Evolutionary conservation across 1,284 basidiomycete species (phyloP).

Genomic region (Lentinus polychrous): DNA sequence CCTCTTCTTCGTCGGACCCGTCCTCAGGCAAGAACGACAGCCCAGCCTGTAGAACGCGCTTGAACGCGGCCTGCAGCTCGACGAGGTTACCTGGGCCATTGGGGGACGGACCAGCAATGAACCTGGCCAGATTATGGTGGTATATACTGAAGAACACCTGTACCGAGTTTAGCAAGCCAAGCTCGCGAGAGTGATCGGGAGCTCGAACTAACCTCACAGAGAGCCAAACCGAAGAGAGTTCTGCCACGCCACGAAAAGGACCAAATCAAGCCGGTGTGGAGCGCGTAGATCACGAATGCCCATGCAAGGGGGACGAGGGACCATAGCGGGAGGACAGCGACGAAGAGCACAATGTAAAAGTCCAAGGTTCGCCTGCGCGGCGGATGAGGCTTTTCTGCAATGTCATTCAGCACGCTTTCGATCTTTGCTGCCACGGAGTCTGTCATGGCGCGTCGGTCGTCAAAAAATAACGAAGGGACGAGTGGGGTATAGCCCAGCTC

Average conservation of each 20-base stretch:
- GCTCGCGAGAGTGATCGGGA: conserved; percentile 2
- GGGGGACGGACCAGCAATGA: conserved; percentile 46
- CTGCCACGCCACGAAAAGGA: conserved; percentile 32
- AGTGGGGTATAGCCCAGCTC: conserved; percentile 2
- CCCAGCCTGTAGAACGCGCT: conserved; percentile 56
- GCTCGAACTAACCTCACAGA: conserved; percentile 47
- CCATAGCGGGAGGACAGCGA: conserved; percentile 66
- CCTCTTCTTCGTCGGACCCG: conserved; percentile 48
- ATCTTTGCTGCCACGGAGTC: neutral
- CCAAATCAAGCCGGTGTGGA: conserved; percentile 39
- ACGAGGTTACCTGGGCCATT: conserved; percentile 38
- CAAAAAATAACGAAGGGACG: conserved; percentile 13
- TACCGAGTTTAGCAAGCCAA: neutral
- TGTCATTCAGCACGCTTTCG: conserved; percentile 15
- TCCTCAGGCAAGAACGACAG: conserved; percentile 47
- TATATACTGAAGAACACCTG: conserved; percentile 78
- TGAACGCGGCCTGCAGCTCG: conserved; percentile 56
- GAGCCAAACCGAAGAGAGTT: conserved; percentile 39
- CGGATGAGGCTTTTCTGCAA: conserved; percentile 23
- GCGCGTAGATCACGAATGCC: conserved; percentile 54
- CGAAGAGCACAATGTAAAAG: conserved; percentile 54
- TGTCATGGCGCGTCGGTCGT: neutral
- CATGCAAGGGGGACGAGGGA: conserved; percentile 63
- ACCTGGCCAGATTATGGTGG: conserved; percentile 48
- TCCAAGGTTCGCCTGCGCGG: conserved; percentile 34